Conservation (phyloP, 2,329 filamentous ascomycete species). For the Diaporthe caulivora region DNA sequence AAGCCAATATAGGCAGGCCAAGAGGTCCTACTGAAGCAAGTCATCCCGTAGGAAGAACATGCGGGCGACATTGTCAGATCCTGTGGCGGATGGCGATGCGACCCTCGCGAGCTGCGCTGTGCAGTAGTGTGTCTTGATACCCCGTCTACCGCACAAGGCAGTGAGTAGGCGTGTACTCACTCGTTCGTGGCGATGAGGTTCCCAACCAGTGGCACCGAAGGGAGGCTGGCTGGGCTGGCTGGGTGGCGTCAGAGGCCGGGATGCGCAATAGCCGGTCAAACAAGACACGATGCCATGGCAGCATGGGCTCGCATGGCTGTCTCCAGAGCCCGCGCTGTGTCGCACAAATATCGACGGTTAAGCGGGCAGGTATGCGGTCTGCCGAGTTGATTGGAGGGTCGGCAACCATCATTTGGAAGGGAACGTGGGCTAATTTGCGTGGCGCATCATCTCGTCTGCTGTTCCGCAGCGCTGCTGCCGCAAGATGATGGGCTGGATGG, state of each 20-base stretch:
- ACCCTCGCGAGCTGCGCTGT: conserved; percentile 1
- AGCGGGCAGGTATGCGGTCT: conserved; percentile 6
- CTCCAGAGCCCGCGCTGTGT: conserved; percentile 1
- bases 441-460: conserved; percentile 2
- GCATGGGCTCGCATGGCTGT: not conserved
- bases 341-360: not conserved
- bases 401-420: not conserved
- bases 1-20: not conserved
- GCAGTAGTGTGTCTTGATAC: too few species aligned
- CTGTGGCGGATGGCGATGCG: not conserved
- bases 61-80: conserved; percentile 11
- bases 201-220: not conserved
- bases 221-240: not conserved
- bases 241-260: conserved; percentile 1
- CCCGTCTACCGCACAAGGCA: too few species aligned
- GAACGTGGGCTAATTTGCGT: not conserved
- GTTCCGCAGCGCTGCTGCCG: not conserved
- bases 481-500: too few species aligned
- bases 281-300: not conserved
- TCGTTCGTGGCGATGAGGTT: not conserved
- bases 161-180: too few species aligned
- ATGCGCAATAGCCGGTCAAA: conserved; percentile 16
- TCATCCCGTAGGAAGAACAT: conserved; percentile 1
- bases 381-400: conserved; percentile 15
- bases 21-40: conserved; percentile 2